These are phyloP conservation scores for Ehretia macrophylla DNA, from an alignment of 257 asterid species.

Conservation along the genomic window DNA sequence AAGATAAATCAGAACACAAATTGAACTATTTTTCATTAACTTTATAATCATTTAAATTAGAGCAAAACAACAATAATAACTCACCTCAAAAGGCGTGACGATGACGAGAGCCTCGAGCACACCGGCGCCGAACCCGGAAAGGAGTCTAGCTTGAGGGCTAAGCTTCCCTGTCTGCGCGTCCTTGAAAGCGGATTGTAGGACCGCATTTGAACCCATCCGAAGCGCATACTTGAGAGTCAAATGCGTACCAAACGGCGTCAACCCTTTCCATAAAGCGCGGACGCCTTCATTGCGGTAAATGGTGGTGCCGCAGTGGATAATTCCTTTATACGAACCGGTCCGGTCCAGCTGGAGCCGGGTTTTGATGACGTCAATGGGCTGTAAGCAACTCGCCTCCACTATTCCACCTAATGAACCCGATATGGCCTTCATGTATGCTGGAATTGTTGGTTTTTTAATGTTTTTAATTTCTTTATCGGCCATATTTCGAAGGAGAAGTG, in stretches of 20 bases:
- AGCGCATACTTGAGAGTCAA: constrained; percentile 88
- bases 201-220: constrained; percentile 97
- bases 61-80: neutral
- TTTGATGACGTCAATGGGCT: constrained; percentile 93
- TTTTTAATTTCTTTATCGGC: constrained; percentile 34
- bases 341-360: constrained; percentile 97
- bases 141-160: constrained; percentile 69
- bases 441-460: constrained; percentile 33
- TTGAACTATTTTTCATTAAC: no score
- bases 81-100: constrained; percentile 97
- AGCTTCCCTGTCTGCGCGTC: constrained; percentile 69
- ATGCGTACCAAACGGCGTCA: constrained; percentile 94
- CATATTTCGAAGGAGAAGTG: constrained; percentile 25
- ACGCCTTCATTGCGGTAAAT: constrained; percentile 57
- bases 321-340: constrained; percentile 76
- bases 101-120: constrained; percentile 92
- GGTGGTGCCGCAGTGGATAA: constrained; percentile 80
- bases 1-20: no score
- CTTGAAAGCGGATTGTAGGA: constrained; percentile 78
- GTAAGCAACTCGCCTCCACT: constrained; percentile 86
- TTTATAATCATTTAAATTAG: no score
- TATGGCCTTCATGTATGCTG: constrained; percentile 86
- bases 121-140: constrained; percentile 97
- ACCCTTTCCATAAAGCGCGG: constrained; percentile 94
- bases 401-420: constrained; percentile 94